These are phyloP conservation scores for Myriosclerotinia duriaeana DNA, from an alignment of 2,329 filamentous ascomycete genomes.

Conservation along the genomic window DNA sequence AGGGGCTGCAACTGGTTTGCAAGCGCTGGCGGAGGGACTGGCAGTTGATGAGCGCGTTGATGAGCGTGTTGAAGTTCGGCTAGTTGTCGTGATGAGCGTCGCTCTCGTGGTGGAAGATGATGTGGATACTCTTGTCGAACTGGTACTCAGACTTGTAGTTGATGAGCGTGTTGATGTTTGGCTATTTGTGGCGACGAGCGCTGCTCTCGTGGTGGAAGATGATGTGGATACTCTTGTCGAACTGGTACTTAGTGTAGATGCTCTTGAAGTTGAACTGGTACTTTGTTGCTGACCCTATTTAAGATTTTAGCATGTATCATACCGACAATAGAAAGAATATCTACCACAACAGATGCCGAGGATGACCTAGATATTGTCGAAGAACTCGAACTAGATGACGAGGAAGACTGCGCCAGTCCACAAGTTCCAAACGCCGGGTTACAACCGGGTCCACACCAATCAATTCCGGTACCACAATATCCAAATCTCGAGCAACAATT, in stretches of 20 bases:
- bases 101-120: background rate
- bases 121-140: background rate
- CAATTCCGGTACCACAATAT: background rate
- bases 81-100: background rate
- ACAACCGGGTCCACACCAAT: background rate
- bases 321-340: background rate
- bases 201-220: background rate
- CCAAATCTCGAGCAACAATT: conserved; percentile 15
- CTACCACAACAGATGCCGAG: background rate
- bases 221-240: background rate
- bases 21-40: background rate
- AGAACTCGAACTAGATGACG: background rate
- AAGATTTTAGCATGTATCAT: background rate
- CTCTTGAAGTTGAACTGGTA: background rate
- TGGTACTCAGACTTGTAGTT: too few relatives aligned
- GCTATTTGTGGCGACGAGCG: background rate
- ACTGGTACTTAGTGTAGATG: background rate
- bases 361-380: conserved; percentile 1
- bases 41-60: background rate
- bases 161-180: background rate
- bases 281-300: background rate
- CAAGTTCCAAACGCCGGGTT: conserved; percentile 7
- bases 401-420: background rate
- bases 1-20: background rate
- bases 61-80: background rate